Evolutionary conservation across 129 eudicot genomes (phyloP), one percentile per base, ranked within the genome.

Genomic region (Flaveria bidentis): DNA sequence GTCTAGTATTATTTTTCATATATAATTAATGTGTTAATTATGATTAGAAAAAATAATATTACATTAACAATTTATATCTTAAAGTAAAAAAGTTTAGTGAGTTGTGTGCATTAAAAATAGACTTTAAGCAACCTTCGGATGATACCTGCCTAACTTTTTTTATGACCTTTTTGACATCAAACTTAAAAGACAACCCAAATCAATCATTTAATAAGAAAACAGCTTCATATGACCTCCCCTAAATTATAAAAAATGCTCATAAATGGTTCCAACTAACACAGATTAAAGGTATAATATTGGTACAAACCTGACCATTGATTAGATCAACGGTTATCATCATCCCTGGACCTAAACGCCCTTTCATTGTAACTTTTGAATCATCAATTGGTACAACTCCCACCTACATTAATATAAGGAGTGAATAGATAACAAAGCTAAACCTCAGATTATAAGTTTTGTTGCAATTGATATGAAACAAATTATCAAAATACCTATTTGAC

Each of bases 261-360:
- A 73, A 85, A 51, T 17, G 78, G 69, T 46, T 30, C 16, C 75
- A 53, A 36, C 5, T 39, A 12, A 67, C 53, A 56, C 45, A 51
- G 69, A 26, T 45, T 42, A 55, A 64, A 46, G 49, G 57, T 18
- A 28, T 2, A 42, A 62, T 49, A 41, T 65, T 26, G 74, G 41
- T 69, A 88, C 89, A 80, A 65, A 93, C 98, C 99, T 94, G 99
- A 72, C 99, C 99, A 73, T 80, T 84, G 41, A 68, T 73, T 68
- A 94, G 82, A 83, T 94, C 97, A 78, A 85, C 99, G 6, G 96
- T 66, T 78, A 94, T 94, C 99, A 94, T 94, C 99, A 94, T 94
- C 67, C 99, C 99, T 71, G 99, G 99, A 85, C 99, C 99, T 78
- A 94, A 85, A 28, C 99, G 99, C 22, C 99, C 99, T 87, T 94